Conservation (phyloP, 2,329 filamentous ascomycete genomes). For the Ascochyta lentis region DNA sequence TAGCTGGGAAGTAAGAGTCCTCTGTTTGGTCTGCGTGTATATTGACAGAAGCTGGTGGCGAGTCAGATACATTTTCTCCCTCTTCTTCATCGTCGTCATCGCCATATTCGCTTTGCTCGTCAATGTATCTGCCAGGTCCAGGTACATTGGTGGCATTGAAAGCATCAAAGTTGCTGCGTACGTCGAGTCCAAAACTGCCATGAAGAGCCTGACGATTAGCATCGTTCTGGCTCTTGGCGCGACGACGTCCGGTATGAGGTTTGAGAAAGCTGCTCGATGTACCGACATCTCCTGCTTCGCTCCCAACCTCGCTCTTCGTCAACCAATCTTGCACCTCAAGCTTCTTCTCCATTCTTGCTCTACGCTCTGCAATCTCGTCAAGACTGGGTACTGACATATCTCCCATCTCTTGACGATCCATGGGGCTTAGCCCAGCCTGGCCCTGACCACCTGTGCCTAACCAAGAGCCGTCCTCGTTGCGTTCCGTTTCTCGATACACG, state of each 20-base stretch:
- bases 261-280: slow-evolving; percentile 36
- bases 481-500: slow-evolving; percentile 44
- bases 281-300: slow-evolving; percentile 53
- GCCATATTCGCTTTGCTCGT: slow-evolving; percentile 48
- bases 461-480: slow-evolving; percentile 58
- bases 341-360: slow-evolving; percentile 58
- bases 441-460: slow-evolving; percentile 47
- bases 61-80: slow-evolving; percentile 12
- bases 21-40: slow-evolving; percentile 33
- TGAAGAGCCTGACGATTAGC: slow-evolving; percentile 33
- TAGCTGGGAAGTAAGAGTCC: slow-evolving; percentile 41
- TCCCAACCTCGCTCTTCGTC: slow-evolving; percentile 54
- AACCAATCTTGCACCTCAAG: slow-evolving; percentile 62
- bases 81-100: slow-evolving; percentile 42
- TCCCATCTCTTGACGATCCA: slow-evolving; percentile 50
- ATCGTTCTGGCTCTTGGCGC: slow-evolving; percentile 58
- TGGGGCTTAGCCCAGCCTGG: slow-evolving; percentile 56
- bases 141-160: slow-evolving; percentile 54
- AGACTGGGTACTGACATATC: slow-evolving; percentile 56
- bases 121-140: slow-evolving; percentile 57
- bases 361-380: slow-evolving; percentile 58
- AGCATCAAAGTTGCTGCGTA: slow-evolving; percentile 37
- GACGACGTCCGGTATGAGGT: slow-evolving; percentile 45
- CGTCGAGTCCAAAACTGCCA: slow-evolving; percentile 39
- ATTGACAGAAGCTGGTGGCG: slow-evolving; percentile 46